phyloP scores from a whole-genome alignment of 805 yeast species.

The Saturnispora ahearnii region DNA sequence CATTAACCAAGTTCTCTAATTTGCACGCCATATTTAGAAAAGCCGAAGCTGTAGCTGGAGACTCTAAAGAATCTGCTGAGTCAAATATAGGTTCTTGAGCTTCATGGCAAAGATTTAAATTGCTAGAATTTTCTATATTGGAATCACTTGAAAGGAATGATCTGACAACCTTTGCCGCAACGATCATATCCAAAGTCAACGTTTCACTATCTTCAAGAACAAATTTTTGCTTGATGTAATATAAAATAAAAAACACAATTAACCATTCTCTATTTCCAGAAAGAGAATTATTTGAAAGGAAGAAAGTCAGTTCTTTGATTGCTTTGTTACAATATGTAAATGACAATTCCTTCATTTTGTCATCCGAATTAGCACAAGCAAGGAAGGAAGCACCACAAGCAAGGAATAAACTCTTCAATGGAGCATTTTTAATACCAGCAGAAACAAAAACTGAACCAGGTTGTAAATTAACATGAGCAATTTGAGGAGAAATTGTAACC shows the following conservation, averaged over 20 bases:
- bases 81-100: not conserved
- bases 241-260: conserved; percentile 30
- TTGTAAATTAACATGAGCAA: conserved; percentile 32
- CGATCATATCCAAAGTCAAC: conserved; percentile 28
- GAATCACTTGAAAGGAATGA: conserved; percentile 13
- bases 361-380: conserved; percentile 18
- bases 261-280: conserved; percentile 33
- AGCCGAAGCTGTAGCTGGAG: not conserved
- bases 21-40: not conserved
- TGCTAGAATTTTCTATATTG: not conserved
- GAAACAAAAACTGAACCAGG: conserved; percentile 35
- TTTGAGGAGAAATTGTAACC: conserved; percentile 33
- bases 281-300: conserved; percentile 18
- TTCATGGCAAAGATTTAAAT: conserved; percentile 8
- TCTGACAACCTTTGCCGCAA: conserved; percentile 30
- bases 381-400: conserved; percentile 36
- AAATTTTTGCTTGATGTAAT: conserved; percentile 33
- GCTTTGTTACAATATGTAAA: conserved; percentile 17
- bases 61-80: not conserved
- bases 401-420: conserved; percentile 28
- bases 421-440: conserved; percentile 23
- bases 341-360: conserved; percentile 19
- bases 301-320: conserved; percentile 16
- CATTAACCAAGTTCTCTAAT: not conserved
- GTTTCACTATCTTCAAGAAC: conserved; percentile 21